These are phyloP conservation scores for Penicillium brasilianum DNA, from an alignment of 2,329 filamentous ascomycete genomes.

Conservation along the genomic window DNA sequence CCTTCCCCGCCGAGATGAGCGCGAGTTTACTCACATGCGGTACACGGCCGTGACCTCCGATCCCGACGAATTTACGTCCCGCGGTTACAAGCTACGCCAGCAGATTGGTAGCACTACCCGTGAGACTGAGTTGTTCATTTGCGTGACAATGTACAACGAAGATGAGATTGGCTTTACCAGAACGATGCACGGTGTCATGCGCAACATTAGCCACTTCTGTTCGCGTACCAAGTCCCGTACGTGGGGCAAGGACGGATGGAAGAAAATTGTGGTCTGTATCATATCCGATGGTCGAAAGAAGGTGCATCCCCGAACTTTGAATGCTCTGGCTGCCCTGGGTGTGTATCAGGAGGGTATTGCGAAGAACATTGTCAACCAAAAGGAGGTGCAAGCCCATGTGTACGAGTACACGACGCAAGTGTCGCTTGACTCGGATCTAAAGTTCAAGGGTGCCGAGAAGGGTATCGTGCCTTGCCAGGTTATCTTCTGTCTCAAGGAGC, in stretches of 20 bases:
- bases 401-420: slow-evolving; percentile 99
- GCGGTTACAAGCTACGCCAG: slow-evolving; percentile 91
- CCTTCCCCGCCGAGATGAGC: slow-evolving; percentile 85
- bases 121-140: slow-evolving; percentile 95
- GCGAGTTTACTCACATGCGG: slow-evolving; percentile 98
- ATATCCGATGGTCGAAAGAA: slow-evolving; percentile 93
- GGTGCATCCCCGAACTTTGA: slow-evolving; percentile 90
- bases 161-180: slow-evolving; percentile 95
- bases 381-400: slow-evolving; percentile 92
- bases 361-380: slow-evolving; percentile 97
- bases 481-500: slow-evolving; percentile 98
- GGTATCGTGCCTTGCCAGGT: slow-evolving; percentile 98
- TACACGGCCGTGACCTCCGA: slow-evolving; percentile 99
- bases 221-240: slow-evolving; percentile 88
- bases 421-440: slow-evolving; percentile 90
- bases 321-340: slow-evolving; percentile 93
- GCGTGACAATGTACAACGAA: slow-evolving; percentile 99
- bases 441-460: slow-evolving; percentile 99
- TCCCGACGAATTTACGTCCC: slow-evolving; percentile 86
- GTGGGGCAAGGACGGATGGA: slow-evolving; percentile 97
- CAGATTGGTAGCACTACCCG: slow-evolving; percentile 81
- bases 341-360: slow-evolving; percentile 98
- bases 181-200: slow-evolving; percentile 98
- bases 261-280: slow-evolving; percentile 98
- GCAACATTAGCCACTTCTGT: slow-evolving; percentile 97